These are phyloP conservation scores for Cryphonectria radicalis DNA, from an alignment of 2,329 filamentous ascomycete genomes.

Conservation along the genomic window DNA sequence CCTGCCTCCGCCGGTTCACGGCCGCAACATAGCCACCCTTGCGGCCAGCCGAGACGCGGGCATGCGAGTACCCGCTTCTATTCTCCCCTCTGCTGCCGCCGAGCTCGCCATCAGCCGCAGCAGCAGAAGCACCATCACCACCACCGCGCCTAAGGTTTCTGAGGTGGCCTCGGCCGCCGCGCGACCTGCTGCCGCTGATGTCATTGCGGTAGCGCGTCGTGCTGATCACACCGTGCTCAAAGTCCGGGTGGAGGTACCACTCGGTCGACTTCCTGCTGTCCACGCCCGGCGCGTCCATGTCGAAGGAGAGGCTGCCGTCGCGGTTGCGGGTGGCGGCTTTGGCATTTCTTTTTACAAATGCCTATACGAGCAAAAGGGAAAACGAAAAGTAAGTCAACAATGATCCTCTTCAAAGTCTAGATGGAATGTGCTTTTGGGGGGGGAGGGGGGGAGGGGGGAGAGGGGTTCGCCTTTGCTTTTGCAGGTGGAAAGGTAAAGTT, in stretches of 20 bases:
- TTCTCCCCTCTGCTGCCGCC: constrained; percentile 17
- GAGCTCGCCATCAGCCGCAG: neutral
- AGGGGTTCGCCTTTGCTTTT: neutral
- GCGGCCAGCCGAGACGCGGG: constrained; percentile 35
- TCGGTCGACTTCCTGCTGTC: constrained; percentile 69
- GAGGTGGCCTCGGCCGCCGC: neutral
- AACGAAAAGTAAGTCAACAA: neutral
- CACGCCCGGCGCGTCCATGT: constrained; percentile 4
- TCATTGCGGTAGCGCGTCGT: constrained; percentile 78
- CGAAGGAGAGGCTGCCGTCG: constrained; percentile 25
- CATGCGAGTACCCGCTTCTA: constrained; percentile 27
- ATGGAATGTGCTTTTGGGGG: no score
- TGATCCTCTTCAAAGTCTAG: no score
- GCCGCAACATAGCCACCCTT: constrained; percentile 36
- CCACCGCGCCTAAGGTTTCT: constrained; percentile 30
- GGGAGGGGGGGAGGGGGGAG: no score
- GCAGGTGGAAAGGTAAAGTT: constrained; percentile 33
- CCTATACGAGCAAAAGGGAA: constrained; percentile 34
- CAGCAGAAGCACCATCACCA: neutral
- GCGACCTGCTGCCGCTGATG: constrained; percentile 35
- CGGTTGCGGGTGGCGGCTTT: constrained; percentile 17
- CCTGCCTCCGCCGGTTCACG: constrained; percentile 31
- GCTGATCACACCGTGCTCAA: constrained; percentile 75
- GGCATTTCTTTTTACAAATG: constrained; percentile 35
- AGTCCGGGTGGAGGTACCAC: constrained; percentile 77